Conservation (phyloP, 805 yeast genomes). For the Jamesozyma rosinii region DNA sequence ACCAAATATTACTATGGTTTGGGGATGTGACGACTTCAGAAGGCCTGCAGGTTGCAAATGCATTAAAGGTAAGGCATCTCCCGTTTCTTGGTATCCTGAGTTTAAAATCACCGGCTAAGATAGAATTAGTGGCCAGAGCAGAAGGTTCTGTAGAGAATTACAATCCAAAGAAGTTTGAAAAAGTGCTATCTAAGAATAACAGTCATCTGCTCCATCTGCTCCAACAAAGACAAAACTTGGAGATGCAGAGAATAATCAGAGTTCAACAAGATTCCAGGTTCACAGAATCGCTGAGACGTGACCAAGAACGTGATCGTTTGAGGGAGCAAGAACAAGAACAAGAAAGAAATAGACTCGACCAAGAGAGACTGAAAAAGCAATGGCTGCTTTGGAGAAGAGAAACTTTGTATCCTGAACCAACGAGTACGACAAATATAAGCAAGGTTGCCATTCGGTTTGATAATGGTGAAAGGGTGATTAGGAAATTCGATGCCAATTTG, state of each 20-base stretch:
- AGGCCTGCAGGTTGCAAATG: constrained; percentile 72
- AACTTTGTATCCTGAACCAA: constrained; percentile 27
- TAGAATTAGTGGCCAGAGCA: constrained; percentile 25
- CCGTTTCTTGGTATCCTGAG: constrained; percentile 80
- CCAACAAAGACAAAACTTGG: constrained; percentile 52
- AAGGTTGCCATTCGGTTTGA: constrained; percentile 63
- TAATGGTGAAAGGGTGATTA: constrained; percentile 49
- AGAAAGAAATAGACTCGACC: constrained; percentile 13
- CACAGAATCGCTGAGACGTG: constrained; percentile 59
- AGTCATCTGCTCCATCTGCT: constrained; percentile 44
- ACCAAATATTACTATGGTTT: constrained; percentile 69
- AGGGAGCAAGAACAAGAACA: constrained; percentile 30
- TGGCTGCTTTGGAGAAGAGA: constrained; percentile 46
- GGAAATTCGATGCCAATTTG: constrained; percentile 39
- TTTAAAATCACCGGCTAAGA: constrained; percentile 40
- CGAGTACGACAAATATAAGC: constrained; percentile 32
- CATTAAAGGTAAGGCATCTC: constrained; percentile 57
- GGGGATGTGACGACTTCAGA: constrained; percentile 78
- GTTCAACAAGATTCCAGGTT: constrained; percentile 73
- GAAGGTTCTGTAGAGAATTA: constrained; percentile 20
- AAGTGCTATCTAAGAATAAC: constrained; percentile 20
- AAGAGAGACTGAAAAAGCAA: constrained; percentile 22
- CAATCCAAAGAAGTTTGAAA: constrained; percentile 13
- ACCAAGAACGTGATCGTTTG: constrained; percentile 41
- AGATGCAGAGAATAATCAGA: constrained; percentile 47